Conservation (phyloP, 78 protist species). For the Blattamonas nauphoetae region DNA sequence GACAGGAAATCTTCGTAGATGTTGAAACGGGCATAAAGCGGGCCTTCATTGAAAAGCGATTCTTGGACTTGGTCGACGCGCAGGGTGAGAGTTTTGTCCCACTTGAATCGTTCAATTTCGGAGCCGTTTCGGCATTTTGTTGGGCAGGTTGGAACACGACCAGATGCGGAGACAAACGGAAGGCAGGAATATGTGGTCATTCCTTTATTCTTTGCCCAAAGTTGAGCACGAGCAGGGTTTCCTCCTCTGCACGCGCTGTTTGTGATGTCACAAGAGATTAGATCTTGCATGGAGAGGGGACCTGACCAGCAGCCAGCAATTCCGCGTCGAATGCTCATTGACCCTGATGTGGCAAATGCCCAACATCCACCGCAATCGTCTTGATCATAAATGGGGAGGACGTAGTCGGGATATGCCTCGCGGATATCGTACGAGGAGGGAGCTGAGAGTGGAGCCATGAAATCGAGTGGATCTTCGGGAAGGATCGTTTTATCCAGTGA, state of each 20-base stretch:
- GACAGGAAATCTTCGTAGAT: conserved; percentile 44
- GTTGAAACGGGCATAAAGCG: conserved; percentile 31
- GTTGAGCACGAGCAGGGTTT: too few species aligned
- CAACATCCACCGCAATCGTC: conserved; percentile 38
- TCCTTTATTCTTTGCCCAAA: too few species aligned
- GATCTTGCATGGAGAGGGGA: conserved; percentile 16
- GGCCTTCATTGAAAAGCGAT: conserved; percentile 35
- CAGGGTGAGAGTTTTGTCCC: too few species aligned
- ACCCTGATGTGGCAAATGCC: conserved; percentile 34
- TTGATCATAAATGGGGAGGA: conserved; percentile 22
- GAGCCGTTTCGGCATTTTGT: too few species aligned
- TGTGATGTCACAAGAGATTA: conserved; percentile 9
- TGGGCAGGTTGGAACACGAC: too few species aligned
- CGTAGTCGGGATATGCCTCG: background rate
- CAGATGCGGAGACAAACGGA: too few species aligned
- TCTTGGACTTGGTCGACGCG: conserved; percentile 7
- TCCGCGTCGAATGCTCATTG: background rate
- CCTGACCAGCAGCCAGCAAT: background rate
- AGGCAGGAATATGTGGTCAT: too few species aligned
- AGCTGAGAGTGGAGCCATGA: background rate
- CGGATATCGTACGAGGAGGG: conserved; percentile 1
- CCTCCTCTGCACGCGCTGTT: conserved; percentile 23
- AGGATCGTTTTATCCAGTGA: background rate
- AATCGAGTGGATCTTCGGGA: background rate
- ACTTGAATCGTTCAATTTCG: too few species aligned